Base-by-base conservation (phyloP, 148 eudicot genomes). In the Vaccinium darrowii region DNA sequence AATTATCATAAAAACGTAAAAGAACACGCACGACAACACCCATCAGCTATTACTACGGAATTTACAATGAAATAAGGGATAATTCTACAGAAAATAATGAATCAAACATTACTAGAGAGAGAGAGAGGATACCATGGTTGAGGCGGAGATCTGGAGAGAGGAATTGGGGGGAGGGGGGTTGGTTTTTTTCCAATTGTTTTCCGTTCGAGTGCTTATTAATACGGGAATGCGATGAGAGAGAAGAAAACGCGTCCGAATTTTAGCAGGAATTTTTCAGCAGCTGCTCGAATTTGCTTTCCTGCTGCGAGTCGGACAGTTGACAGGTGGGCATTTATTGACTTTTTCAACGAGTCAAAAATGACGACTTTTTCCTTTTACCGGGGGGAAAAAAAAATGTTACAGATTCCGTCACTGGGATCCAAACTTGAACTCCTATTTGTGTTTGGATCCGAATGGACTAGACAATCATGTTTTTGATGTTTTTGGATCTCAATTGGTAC, bases 41-140 rank as follows among this genome's bases (percentile, higher is more conserved):
- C 60, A 39, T 9, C 54, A 19, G 2, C 53, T 9, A 4, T 78
- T 52, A 18, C 39, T 4, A 30, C 19, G 18, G 8, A 69, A 69
- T 30, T 69, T 39, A 69, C 2, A 27, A 52, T 1, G 58, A 51
- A 51, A 77, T 27, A 30, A 54, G 50, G 47, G 65, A 7, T 6
- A 56, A 25, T 53, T 56, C 33, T 65, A 15, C 82, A 56, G 3
- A 0, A 18, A 52, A 13, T 7, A 23, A 52, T 11, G 74, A 69
- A 69, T 27, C 72, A 73, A 14, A 47, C 33, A 76, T 36, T 36
- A 36, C 39, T 2, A 77, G n/a, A 36, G 21, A 51, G 30, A 8
- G 10, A 77, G 39, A 77, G 80, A 13, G 27, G 33, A 33, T 80
- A 80, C 82, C 82, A 80, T 80, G 82, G 82, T 58, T 58, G 69